Percentiles rank a stretch among this genome's conserved stretches.
Evolutionary conservation across 2,329 filamentous ascomycete genomes (phyloP).

Genomic region (Parastagonospora nodorum): DNA sequence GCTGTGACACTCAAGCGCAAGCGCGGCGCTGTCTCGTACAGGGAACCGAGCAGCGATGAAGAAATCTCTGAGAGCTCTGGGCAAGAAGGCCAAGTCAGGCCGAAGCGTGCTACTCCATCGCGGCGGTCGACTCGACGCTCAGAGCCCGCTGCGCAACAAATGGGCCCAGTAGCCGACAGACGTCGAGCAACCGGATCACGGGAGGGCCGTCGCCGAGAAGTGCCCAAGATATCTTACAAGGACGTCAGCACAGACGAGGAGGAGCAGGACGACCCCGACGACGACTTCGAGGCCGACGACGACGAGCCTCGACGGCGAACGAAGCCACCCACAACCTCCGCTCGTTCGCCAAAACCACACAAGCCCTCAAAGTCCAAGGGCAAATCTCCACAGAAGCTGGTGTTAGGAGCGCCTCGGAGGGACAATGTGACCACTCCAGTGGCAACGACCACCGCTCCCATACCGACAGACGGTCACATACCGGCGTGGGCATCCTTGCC

Average conservation of each 20-base stretch:
- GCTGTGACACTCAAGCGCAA: constrained; percentile 41
- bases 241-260: constrained; percentile 41
- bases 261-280: constrained; percentile 31
- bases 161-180: constrained; percentile 6
- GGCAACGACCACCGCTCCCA: constrained; percentile 10
- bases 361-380: constrained; percentile 10
- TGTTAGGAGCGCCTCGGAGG: constrained; percentile 35
- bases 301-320: constrained; percentile 19
- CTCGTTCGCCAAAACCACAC: constrained; percentile 12
- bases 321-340: constrained; percentile 9
- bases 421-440: constrained; percentile 15
- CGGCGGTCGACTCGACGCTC: constrained; percentile 35
- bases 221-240: constrained; percentile 35
- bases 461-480: constrained; percentile 33
- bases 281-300: constrained; percentile 28
- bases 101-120: constrained; percentile 25
- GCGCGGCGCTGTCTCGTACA: constrained; percentile 42
- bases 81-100: constrained; percentile 7
- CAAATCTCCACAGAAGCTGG: constrained; percentile 15
- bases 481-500: constrained; percentile 55
- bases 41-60: constrained; percentile 43
- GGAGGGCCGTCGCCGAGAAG: constrained; percentile 15
- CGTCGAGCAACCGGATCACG: constrained; percentile 4
- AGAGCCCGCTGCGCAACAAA: constrained; percentile 14
- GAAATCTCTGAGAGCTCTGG: constrained; percentile 29